Base-by-base conservation (phyloP, 805 yeast species). In the Kodamaea restingae region DNA sequence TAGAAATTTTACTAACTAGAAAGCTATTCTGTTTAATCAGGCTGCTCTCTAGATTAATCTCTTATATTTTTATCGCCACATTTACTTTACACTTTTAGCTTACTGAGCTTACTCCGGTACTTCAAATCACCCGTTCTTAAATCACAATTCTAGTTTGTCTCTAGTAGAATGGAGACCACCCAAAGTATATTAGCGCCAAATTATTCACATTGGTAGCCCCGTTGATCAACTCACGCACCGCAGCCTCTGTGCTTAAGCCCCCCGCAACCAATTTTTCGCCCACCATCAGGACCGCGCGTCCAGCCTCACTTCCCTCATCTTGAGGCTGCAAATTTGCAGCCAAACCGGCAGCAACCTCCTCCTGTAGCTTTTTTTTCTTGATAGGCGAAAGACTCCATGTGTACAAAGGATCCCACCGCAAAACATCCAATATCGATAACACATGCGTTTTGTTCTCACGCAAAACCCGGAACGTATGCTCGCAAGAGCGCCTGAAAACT, bases 381-480 rank as follows among this genome's bases (percentile, higher is more conserved):
- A 87, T 60, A 1, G 95, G 95, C 0, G 96, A 85, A 34, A 88
- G 67, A 0, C 85, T 78, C 98, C 98, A 93, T 1, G 87, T 75
- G 53, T 91, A 90, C 40, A 93, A 70, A 0, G 98, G 97, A 68
- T 93, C 99, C 74, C 93, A 88, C 50, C 82, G 71, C 46, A 93
- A 62, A 4, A 91, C 95, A 51, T 90, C 91, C 40, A 93, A 63
- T 22, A 93, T 85, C 21, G 93, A 82, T 58, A 81, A 61, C 20
- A 95, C 86, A 47, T 80, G 81, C 20, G 80, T 85, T 25, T 68
- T 67, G 51, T 88, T 81, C 1, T 61, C 60, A 40, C 95, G 65
- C 32, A 93, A 61, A 2, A 84, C 86, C 15, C 75, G 60, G 42
- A 85, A 75, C 0, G 86, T 84, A 42, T 78, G 76, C 52, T 86